Base-by-base conservation (phyloP, 371 early-diverging fungal species). In the Circinella umbellata region DNA sequence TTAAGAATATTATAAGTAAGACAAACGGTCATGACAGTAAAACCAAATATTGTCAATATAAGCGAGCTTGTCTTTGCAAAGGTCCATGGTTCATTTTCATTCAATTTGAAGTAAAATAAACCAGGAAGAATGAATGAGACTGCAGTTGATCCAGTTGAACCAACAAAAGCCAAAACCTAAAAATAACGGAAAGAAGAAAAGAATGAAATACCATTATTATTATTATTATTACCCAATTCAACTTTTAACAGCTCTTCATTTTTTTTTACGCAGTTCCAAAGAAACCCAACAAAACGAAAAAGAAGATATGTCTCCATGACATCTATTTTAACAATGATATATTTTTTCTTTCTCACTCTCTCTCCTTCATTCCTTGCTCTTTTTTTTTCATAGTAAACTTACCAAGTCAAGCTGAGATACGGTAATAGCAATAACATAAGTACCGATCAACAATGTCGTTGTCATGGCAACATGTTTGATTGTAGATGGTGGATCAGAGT, bases 61-160 rank as follows among this genome's bases (percentile, higher is more conserved):
- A 80, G 77, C 0, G 86, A 76, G 37, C 73, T 14, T 59, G 79
- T 64, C 69, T 83, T 83, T 70, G 71, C 73, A 10, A 20, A 36
- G 36, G 71, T 70, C 89, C 87, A 88, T 1, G 80, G 78, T 14
- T 79, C 67, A 53, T 80, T 57, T 53, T 78, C 70, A 64, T 89
- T 83, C 69, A 95, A 66, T 78, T 92, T 92, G 81, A 91, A 91
- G 79, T 95, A 98, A 72, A 96, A 93, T 9, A 95, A 61, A 9
- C 96, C 93, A 0, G 99, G 99, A 46, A 99, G 86, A 70, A 99
- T 97, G 76, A 97, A 94, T 72, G 96, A 95, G 65, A 99, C 95
- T 49, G 94, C 85, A 4, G 97, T 96, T 14, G 95, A 95, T 3
- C 98, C 98, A 4, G 97, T 98, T 0, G 99, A 93, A 17, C 99